A percentile compares a stretch with the other conserved stretches of the same genome.
phyloP scores from a whole-genome alignment of 345 rosid genomes.

The Euphorbia tirucalli region DNA sequence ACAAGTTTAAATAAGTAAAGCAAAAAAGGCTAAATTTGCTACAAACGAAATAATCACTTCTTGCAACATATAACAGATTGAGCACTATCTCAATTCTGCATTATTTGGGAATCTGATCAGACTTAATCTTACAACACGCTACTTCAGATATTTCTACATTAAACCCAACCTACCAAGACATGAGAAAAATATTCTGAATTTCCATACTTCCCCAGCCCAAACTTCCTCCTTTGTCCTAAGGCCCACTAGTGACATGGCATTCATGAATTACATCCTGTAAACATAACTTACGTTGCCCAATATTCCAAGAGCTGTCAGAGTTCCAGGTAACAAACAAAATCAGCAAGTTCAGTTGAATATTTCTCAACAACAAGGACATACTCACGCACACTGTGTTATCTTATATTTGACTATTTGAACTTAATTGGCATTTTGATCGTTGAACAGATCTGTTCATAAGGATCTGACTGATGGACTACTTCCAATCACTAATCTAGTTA shows the following conservation, averaged over 20 bases:
- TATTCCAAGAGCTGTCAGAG: background rate
- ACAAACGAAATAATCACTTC: background rate
- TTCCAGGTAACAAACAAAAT: no score
- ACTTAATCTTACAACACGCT: background rate
- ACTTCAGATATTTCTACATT: background rate
- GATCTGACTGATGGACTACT: background rate
- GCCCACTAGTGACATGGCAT: background rate
- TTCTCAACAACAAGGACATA: background rate
- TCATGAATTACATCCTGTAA: background rate
- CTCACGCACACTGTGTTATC: background rate
- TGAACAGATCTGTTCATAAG: background rate
- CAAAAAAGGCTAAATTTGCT: background rate
- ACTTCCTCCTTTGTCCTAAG: background rate
- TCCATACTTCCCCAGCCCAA: background rate
- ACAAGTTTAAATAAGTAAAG: background rate
- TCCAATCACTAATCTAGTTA: background rate
- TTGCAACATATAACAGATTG: background rate
- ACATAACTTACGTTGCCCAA: background rate
- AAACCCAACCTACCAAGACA: background rate
- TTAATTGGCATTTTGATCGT: background rate
- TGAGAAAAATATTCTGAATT: background rate
- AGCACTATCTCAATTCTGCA: background rate
- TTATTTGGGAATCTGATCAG: background rate
- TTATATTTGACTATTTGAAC: background rate
- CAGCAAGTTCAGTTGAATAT: background rate